Percentiles rank a stretch among this genome's conserved stretches.
phyloP scores from a whole-genome alignment of 148 eudicot species.

The Amaranthus palmeri region DNA sequence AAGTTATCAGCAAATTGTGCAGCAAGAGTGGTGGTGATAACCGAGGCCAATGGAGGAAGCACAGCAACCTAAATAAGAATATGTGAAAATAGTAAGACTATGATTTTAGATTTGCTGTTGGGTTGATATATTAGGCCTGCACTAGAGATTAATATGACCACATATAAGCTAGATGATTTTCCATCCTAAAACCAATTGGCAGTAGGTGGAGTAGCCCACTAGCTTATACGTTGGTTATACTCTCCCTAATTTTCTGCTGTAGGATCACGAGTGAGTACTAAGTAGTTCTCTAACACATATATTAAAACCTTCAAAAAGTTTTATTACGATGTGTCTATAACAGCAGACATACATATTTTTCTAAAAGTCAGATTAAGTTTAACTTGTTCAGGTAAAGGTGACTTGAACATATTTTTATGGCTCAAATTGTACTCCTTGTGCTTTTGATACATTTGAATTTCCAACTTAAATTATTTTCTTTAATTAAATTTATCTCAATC shows the following conservation, averaged over 20 bases:
- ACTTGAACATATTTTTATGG: background rate
- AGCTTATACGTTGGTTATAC: too few relatives aligned
- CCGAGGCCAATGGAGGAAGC: constrained; percentile 91
- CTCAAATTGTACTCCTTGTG: background rate
- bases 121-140: too few relatives aligned
- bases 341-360: background rate
- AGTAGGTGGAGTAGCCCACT: too few relatives aligned
- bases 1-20: constrained; percentile 79
- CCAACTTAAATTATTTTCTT: too few relatives aligned
- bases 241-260: too few relatives aligned
- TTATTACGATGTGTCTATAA: too few relatives aligned
- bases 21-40: constrained; percentile 73
- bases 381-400: background rate
- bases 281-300: background rate
- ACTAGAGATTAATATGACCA: too few relatives aligned
- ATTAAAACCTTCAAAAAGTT: too few relatives aligned
- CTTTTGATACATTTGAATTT: background rate
- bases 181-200: background rate
- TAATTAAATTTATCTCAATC: too few relatives aligned
- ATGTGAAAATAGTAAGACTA: background rate
- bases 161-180: background rate
- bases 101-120: background rate
- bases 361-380: background rate
- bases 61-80: constrained; percentile 67
- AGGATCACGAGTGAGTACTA: background rate